Evolutionary conservation across 495 filamentous ascomycete species (phyloP).

Genomic region (Zalerion maritima): DNA sequence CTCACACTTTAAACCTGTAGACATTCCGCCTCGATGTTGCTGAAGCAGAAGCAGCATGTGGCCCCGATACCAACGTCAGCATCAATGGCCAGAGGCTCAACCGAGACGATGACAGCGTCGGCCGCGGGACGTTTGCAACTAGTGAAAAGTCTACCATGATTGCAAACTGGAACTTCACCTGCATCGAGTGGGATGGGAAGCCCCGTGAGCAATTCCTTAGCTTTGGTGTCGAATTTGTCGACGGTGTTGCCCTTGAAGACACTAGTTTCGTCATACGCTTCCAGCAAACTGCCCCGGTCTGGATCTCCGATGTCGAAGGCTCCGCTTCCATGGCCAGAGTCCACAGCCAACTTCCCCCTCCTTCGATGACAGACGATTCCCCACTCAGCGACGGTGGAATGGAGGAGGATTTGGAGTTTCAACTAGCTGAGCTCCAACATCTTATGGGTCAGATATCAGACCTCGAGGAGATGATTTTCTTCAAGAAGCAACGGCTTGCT

Average conservation of each 20-base stretch:
- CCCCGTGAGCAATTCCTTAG: conserved; percentile 31
- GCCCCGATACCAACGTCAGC: conserved; percentile 21
- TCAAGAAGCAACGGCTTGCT: conserved; percentile 14
- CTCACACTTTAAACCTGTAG: conserved; percentile 9
- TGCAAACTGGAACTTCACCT: conserved; percentile 32
- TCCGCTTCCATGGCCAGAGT: conserved; percentile 3
- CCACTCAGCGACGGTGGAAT: conserved; percentile 2
- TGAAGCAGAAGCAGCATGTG: conserved; percentile 20
- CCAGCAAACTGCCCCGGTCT: conserved; percentile 24
- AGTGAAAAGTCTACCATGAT: conserved; percentile 13
- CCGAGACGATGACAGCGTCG: conserved; percentile 15
- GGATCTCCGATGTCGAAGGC: conserved; percentile 24
- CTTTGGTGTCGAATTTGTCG: conserved; percentile 26
- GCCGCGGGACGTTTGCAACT: conserved; percentile 16
- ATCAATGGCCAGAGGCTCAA: conserved; percentile 19
- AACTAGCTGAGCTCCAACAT: conserved; percentile 19
- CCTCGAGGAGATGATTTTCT: conserved; percentile 17
- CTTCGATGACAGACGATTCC: not conserved
- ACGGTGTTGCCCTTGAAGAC: conserved; percentile 17
- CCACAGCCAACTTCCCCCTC: conserved; percentile 2
- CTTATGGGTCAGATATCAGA: conserved; percentile 15
- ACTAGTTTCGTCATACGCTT: conserved; percentile 32
- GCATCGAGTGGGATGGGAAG: conserved; percentile 25
- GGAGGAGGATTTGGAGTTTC: conserved; percentile 11
- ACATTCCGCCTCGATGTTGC: conserved; percentile 19